A percentile compares a stretch with the other conserved stretches of the same genome.
phyloP scores from a whole-genome alignment of 768 basidiomycete genomes.

The Dentipellis fragilis region DNA sequence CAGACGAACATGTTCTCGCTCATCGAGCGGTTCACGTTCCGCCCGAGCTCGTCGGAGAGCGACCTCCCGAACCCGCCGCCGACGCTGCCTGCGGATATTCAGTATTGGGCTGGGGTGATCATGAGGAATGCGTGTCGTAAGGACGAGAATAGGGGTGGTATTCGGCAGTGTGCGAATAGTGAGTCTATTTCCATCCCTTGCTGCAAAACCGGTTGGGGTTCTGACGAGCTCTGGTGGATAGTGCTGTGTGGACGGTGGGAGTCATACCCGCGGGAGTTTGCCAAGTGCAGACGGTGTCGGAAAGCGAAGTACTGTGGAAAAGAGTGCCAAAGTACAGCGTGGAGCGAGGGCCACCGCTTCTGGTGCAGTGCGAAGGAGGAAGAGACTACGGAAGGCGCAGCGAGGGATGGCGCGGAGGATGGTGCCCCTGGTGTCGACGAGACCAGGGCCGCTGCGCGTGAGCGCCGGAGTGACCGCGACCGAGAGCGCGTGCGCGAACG shows the following conservation, averaged over 20 bases:
- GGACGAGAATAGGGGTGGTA: slow-evolving; percentile 87
- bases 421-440: background rate
- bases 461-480: background rate
- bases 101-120: slow-evolving; percentile 99
- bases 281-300: slow-evolving; percentile 89
- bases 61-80: slow-evolving; percentile 60
- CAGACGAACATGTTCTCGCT: slow-evolving; percentile 93
- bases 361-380: slow-evolving; percentile 73
- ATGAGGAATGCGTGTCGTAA: slow-evolving; percentile 99
- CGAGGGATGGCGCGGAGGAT: background rate
- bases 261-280: slow-evolving; percentile 85
- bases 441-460: background rate
- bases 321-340: slow-evolving; percentile 92
- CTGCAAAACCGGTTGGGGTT: slow-evolving; percentile 3
- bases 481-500: slow-evolving; percentile 3
- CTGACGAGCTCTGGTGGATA: slow-evolving; percentile 16
- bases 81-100: slow-evolving; percentile 78
- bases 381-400: slow-evolving; percentile 18
- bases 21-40: slow-evolving; percentile 93
- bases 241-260: slow-evolving; percentile 98
- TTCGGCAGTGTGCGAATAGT: slow-evolving; percentile 97
- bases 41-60: slow-evolving; percentile 75
- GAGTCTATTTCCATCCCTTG: slow-evolving; percentile 21
- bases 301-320: slow-evolving; percentile 99
- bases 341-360: slow-evolving; percentile 93